These are phyloP conservation scores for Penicillium lividum DNA, from an alignment of 495 filamentous ascomycete genomes.

Conservation along the genomic window DNA sequence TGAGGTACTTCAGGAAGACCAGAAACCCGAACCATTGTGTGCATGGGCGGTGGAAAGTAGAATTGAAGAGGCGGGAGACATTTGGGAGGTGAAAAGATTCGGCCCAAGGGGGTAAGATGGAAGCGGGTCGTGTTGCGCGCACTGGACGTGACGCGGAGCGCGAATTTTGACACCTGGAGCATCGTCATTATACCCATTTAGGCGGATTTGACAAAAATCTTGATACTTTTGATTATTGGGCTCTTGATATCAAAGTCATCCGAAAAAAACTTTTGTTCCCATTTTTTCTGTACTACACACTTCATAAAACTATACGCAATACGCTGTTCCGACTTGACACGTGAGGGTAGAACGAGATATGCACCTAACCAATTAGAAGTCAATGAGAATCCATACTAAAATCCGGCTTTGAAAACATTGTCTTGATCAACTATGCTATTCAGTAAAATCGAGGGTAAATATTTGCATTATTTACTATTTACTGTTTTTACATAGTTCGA, in stretches of 20 bases:
- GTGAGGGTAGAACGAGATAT: no score
- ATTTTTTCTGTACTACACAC: neutral
- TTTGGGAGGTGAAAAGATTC: conserved; percentile 22
- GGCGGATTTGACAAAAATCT: neutral
- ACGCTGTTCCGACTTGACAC: no score
- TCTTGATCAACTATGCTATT: no score
- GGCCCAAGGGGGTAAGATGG: conserved; percentile 30
- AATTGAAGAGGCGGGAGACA: conserved; percentile 15
- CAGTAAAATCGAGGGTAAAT: no score
- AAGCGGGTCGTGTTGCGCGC: conserved; percentile 28
- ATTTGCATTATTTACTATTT: no score
- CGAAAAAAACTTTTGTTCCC: neutral
- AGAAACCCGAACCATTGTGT: conserved; percentile 39
- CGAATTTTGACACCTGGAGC: conserved; percentile 8
- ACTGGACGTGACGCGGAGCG: conserved; percentile 28
- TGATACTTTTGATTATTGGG: neutral
- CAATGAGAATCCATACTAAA: no score
- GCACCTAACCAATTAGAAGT: no score
- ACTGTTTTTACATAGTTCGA: neutral
- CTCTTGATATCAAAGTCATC: neutral
- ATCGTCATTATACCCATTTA: neutral
- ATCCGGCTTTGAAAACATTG: no score
- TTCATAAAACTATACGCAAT: no score
- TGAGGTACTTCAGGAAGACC: conserved; percentile 42
- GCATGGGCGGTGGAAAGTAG: conserved; percentile 19